Evolutionary conservation across 306 rosid species (phyloP), one percentile per base, ranked within the genome.

Genomic region (Quercus mongolica): DNA sequence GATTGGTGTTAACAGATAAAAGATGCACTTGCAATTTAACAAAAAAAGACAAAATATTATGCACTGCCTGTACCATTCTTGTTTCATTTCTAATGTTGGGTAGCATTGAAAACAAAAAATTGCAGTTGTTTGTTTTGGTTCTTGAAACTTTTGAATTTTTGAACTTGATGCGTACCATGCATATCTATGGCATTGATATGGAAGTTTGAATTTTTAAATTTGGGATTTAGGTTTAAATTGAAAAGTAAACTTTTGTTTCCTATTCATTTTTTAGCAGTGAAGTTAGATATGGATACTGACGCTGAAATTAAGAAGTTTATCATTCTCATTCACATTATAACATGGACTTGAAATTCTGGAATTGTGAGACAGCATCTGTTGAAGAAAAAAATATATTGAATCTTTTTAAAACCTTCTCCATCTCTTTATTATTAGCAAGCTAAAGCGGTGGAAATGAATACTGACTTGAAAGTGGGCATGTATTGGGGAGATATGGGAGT

Each of bases 401-500:
- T 5, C 11, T 5, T 51, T 56, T 38, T 38, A 38, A 38, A n/a
- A 74, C 23, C 59, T 67, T 25, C 18, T 52, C 21, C 46, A 7
- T 15, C 30, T 58, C 79, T 13, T 18, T 73, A 74, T 49, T 79
- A n/a, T 38, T 74, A 94, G 98, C 98, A 94, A 94, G 96, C 96
- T 52, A 81, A 86, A 28, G 94, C 90, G 15, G 67, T 94, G 80
- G 65, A 77, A 83, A 72, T 28, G 83, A 91, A 92, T 73, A 89
- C 96, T 0, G 96, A 94, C 80, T 79, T 94, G 68, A 86, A 86
- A 21, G 91, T 94, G 41, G 98, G 97, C 28, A 81, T 26, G 78
- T 94, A 88, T 71, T 94, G 86, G 87, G 97, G 99, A 78, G 92
- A 71, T 0, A 90, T 88, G 97, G 92, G 95, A 71, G 87, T 89